Evolutionary conservation across 2,329 filamentous ascomycete species (phyloP), one percentile per base, ranked within the genome.

Genomic region (Leptographium wingfieldii): DNA sequence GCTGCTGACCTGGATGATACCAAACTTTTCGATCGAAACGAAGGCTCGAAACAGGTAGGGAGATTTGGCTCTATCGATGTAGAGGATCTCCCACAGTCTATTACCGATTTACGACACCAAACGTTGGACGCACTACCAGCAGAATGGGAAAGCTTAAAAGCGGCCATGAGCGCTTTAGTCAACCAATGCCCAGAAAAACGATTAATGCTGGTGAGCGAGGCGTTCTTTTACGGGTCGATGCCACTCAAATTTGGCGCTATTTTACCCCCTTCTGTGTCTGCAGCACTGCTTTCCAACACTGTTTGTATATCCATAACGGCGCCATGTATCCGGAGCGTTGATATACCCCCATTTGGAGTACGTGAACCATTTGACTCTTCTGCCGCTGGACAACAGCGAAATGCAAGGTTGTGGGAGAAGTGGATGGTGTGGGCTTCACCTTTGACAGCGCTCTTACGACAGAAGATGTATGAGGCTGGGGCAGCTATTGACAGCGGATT

Each of bases 231-330:
- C 51, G 72, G 72, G 16, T 62, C 69, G 7, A 62, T 74, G 60
- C 72, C 72, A 2, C 57, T 73, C 12, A 69, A 67, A 49, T 65
- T 66, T 55, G 69, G 69, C 3, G 71, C 71, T 0, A 14, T 63
- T 0, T 57, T 73, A 2, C 67, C 69, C 0, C 38, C 56, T 1
- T 63, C 63, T 10, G 60, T 69, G 1, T 40, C 58, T 5, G 29
- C 57, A 46, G n/a, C 38, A 9, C 7, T 65, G 22, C 22, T 63
- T 19, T 67, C 69, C n/a, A 63, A 58, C 3, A 68, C 69, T 2
- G 49, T 72, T 14, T 71, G 70, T 61, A 59, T 74, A 0, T 73
- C 69, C 29, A 69, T 74, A n/a, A 73, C 71, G 9, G 65, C 70
- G 2, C 73, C 73, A 0, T 68, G 68, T 6, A 70, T 75, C 31